Evolutionary conservation across 257 asterid genomes (phyloP).

Genomic region (Buddleja alternifolia): DNA sequence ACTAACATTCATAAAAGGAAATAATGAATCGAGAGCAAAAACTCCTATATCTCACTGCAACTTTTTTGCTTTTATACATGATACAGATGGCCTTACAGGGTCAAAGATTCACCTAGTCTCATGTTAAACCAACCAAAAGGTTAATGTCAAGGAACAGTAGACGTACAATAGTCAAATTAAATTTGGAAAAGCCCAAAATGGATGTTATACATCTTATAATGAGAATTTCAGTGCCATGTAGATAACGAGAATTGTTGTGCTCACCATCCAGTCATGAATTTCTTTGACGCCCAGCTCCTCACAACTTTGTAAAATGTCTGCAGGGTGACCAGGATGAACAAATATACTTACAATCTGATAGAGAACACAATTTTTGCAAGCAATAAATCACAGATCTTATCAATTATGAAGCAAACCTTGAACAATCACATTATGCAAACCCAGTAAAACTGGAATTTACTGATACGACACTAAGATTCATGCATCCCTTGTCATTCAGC

Average conservation of each 20-base stretch:
- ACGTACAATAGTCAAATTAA: constrained; percentile 4
- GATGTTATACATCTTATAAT: constrained; percentile 12
- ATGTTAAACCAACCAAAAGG: constrained; percentile 13
- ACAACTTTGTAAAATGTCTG: constrained; percentile 92
- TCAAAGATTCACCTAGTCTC: constrained; percentile 19
- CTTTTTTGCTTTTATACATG: background rate
- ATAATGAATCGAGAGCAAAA: background rate
- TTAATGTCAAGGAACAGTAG: constrained; percentile 3
- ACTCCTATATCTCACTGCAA: background rate
- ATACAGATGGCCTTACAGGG: constrained; percentile 11
- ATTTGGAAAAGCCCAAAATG: background rate
- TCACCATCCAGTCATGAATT: constrained; percentile 98
- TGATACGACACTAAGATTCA: constrained; percentile 8
- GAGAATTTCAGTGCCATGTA: background rate
- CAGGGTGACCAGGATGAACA: constrained; percentile 36
- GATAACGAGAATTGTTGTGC: constrained; percentile 24
- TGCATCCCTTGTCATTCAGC: background rate
- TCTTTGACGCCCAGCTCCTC: constrained; percentile 98
- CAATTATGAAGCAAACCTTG: background rate
- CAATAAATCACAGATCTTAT: background rate
- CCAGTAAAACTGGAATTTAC: background rate
- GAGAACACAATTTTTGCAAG: background rate
- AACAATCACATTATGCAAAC: constrained; percentile 16
- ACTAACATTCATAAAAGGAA: background rate
- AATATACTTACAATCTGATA: constrained; percentile 14